phyloP scores from a whole-genome alignment of 1,284 basidiomycete species.

The Anthracocystis panici-leucophaei region DNA sequence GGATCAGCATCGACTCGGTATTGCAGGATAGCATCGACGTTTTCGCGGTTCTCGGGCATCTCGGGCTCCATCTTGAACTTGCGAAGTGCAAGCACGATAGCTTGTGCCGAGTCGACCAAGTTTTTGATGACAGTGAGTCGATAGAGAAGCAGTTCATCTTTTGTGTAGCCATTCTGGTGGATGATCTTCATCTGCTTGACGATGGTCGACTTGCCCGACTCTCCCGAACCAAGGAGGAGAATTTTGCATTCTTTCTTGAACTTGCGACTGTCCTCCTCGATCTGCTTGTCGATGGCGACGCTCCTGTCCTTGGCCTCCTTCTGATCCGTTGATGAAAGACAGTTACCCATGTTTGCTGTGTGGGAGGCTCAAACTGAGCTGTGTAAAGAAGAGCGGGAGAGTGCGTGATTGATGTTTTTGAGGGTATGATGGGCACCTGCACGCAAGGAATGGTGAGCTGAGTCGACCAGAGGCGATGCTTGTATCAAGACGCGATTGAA shows the following conservation, averaged over 20 bases:
- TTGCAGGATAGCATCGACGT: slow-evolving; percentile 74
- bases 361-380: background rate
- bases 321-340: slow-evolving; percentile 60
- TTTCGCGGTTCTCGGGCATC: slow-evolving; percentile 77
- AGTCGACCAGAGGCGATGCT: background rate
- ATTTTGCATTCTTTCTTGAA: slow-evolving; percentile 96
- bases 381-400: too few relatives aligned
- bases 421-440: background rate
- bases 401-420: background rate
- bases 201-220: slow-evolving; percentile 94
- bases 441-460: background rate
- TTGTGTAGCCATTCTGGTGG: slow-evolving; percentile 90
- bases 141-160: slow-evolving; percentile 83
- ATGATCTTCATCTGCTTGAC: slow-evolving; percentile 99
- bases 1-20: slow-evolving; percentile 66
- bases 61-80: slow-evolving; percentile 88
- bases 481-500: background rate
- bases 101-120: slow-evolving; percentile 78
- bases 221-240: slow-evolving; percentile 83
- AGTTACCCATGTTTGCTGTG: slow-evolving; percentile 56
- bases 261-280: slow-evolving; percentile 74
- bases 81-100: slow-evolving; percentile 87
- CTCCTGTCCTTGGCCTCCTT: slow-evolving; percentile 63
- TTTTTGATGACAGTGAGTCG: slow-evolving; percentile 77
- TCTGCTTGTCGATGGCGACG: slow-evolving; percentile 73